Base-by-base conservation (phyloP, 352 stramenopile genomes). In the Phytophthora pinifolia region DNA sequence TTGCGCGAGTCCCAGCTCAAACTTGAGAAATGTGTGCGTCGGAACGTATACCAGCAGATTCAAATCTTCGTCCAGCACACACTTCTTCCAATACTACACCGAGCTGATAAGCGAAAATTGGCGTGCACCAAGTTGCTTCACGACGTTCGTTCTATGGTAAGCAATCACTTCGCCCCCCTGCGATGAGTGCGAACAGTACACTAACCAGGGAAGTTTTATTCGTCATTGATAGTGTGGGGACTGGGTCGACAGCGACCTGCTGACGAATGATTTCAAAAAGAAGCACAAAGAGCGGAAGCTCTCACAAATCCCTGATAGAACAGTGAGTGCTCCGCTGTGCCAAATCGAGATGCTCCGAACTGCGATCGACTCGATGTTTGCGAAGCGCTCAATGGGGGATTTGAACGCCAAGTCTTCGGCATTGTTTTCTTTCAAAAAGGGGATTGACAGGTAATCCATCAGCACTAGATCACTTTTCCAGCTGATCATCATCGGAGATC, bases 51-150 rank as follows among this genome's bases (percentile, higher is more conserved):
- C 48, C 55, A 69, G 5, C 46, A 63, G 8, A 64, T 89, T 15
- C 88, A 96, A 54, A 51, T 72, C 25, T 89, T 96, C 55, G 62
- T 87, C 5, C 82, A 94, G 59, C 75, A 87, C 48, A 83, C 78
- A 7, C 51, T 94, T 0, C 48, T 94, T 17, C 72, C 83, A 8
- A 82, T 94, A 25, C 56, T 96, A 0, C 86, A 96, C 55, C 62
- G 84, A 49, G 76, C 88, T 10, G 83, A 96, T 54, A 96, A 96
- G 59, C 83, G 89, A 7, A 92, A 89, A 20, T 46, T 89, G 2
- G 57, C 62, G 5, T 86, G 86, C 50, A 63, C 80, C 4, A 86
- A 79, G 36, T 44, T 77, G 2, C 59, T 96, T 14, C 79, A 94
- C 32, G 80, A 96, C 29, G 60, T 92, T 39, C 72, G 81, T 22